These are phyloP conservation scores for Podaxis pistillaris DNA, from an alignment of 768 basidiomycete species.

Conservation along the genomic window DNA sequence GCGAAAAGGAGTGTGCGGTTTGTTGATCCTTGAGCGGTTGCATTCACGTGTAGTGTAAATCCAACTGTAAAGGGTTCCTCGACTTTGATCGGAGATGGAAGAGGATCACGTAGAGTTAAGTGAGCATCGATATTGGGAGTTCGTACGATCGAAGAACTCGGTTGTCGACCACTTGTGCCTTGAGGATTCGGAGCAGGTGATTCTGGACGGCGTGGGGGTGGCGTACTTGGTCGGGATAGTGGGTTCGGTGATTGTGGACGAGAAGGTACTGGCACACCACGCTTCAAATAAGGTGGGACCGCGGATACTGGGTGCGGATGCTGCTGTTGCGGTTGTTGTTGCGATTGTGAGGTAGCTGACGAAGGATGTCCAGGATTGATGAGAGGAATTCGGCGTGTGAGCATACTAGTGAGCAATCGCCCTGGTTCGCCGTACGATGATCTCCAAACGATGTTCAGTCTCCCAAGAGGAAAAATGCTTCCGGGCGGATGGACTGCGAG, in stretches of 20 bases:
- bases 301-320: conserved; percentile 61
- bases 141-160: conserved; percentile 20
- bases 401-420: conserved; percentile 81
- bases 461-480: conserved; percentile 73
- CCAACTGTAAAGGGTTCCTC: conserved; percentile 61
- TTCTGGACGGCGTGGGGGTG: conserved; percentile 44
- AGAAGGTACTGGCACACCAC: conserved; percentile 28
- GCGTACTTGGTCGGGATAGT: conserved; percentile 55
- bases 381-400: conserved; percentile 78
- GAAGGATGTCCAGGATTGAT: conserved; percentile 46
- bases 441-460: conserved; percentile 86
- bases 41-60: conserved; percentile 46
- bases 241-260: conserved; percentile 22
- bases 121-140: conserved; percentile 45
- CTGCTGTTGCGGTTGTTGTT: conserved; percentile 53
- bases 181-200: conserved; percentile 29
- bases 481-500: conserved; percentile 53
- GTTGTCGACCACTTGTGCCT: conserved; percentile 33
- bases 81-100: conserved; percentile 43
- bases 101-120: conserved; percentile 53
- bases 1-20: conserved; percentile 49
- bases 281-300: conserved; percentile 75
- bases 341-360: conserved; percentile 63
- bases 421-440: conserved; percentile 86
- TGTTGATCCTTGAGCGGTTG: conserved; percentile 22